Percentiles rank a stretch among this genome's conserved stretches.
Conservation (phyloP, 257 asterid species). For the Hygrophila difformis region DNA sequence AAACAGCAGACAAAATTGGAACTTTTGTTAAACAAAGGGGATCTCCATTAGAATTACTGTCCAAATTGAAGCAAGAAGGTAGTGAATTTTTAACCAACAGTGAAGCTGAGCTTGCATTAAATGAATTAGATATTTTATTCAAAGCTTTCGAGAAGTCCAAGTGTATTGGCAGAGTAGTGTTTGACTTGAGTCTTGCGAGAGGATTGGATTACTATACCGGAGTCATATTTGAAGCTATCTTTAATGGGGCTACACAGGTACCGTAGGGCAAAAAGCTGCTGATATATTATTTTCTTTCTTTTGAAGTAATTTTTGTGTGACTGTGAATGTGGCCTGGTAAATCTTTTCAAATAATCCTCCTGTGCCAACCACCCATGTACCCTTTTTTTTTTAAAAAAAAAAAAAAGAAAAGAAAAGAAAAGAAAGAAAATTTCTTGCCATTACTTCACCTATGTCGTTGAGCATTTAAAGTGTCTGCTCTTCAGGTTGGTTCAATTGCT, state of each 20-base stretch:
- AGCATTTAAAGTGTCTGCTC: background rate
- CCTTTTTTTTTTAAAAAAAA: no score
- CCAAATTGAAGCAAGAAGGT: conserved; percentile 51
- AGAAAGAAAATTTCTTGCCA: no score
- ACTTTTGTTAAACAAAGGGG: conserved; percentile 75
- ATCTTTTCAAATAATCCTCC: no score
- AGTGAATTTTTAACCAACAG: conserved; percentile 56
- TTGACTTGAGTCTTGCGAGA: conserved; percentile 97
- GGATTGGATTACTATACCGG: conserved; percentile 99
- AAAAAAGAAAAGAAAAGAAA: no score
- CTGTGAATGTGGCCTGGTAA: no score
- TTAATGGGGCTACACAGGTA: conserved; percentile 88
- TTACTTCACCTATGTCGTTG: no score
- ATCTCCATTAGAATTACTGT: conserved; percentile 66
- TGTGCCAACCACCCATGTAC: no score
- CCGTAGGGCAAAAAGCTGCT: background rate
- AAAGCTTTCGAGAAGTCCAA: conserved; percentile 60
- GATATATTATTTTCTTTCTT: background rate
- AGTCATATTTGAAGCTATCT: conserved; percentile 86
- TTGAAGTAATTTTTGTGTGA: no score
- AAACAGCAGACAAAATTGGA: conserved; percentile 70
- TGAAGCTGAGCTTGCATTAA: conserved; percentile 60
- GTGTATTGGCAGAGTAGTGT: conserved; percentile 60
- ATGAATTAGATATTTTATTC: conserved; percentile 78
- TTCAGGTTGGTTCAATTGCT: conserved; percentile 94